Conservation (phyloP, 2,329 filamentous ascomycete species). For the Graphiopsis chlorocephala region DNA sequence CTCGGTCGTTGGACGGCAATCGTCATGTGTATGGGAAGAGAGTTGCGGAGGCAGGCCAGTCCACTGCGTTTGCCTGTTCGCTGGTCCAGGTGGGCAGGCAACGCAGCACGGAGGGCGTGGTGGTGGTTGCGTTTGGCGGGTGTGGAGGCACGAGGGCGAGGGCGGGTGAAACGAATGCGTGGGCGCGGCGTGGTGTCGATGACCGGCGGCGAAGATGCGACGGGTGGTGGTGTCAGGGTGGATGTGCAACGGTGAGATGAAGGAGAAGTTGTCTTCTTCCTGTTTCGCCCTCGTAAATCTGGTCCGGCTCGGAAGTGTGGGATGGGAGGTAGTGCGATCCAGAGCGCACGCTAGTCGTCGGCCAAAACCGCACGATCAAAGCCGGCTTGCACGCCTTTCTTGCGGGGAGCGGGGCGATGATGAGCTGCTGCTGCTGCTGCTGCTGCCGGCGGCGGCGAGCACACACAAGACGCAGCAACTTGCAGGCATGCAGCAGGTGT, state of each 20-base stretch:
- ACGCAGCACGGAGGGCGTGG: background rate
- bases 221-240: background rate
- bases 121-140: background rate
- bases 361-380: conserved; percentile 5
- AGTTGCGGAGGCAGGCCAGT: background rate
- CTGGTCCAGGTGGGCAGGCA: conserved; percentile 6
- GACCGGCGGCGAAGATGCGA: background rate
- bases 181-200: background rate
- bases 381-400: background rate
- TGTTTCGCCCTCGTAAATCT: background rate
- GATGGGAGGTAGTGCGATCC: conserved; percentile 1
- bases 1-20: conserved; percentile 1
- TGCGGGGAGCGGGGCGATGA: conserved; percentile 1
- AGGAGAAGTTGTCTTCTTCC: background rate
- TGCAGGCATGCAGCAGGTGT: conserved; percentile 1
- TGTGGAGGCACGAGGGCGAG: background rate
- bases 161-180: background rate
- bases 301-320: conserved; percentile 7
- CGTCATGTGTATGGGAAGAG: conserved; percentile 14
- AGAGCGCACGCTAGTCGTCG: conserved; percentile 1
- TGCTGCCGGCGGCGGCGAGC: background rate
- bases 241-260: conserved; percentile 4
- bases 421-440: background rate
- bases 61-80: background rate
- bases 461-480: background rate